Base-by-base conservation (phyloP, 495 filamentous ascomycete species). In the Penicillium angulare region DNA sequence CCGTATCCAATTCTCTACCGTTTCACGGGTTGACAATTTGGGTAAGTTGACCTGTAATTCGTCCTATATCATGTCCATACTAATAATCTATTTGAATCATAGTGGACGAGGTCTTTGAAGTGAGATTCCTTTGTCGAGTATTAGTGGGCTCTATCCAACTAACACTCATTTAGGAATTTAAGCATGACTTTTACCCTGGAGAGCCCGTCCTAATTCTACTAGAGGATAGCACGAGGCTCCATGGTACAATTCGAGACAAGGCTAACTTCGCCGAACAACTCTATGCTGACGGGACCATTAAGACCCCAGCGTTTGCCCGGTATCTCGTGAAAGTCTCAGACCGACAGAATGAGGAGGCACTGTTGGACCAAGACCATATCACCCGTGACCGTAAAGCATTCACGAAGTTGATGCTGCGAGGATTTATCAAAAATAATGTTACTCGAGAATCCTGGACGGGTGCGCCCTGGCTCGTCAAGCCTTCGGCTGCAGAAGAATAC, bases 391-490 rank as follows among this genome's bases (percentile, higher is more conserved):
- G 90, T 21, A 95, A 92, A 59, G 83, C 89, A 5, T 99, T 97
- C 68, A 96, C 92, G 32, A 99, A 99, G 71, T 85, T 92, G 38
- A 89, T 96, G 66, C 75, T 99, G 43, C 85, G 92, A 23, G 87
- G 90, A 2, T 97, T 97, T 53, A 89, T 99, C 49, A 96, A 96
- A 61, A 92, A 95, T 69, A 93, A 90, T 6, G 86, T 96, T 12
- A 89, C 86, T 10, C 78, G 92, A 50, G 95, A 97, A 58, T 80
- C 91, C 0, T 97, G 92, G 92, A 88, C 81, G 35, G 92, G 92
- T 4, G 93, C 93, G 0, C 95, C 95, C 8, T 99, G 93, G 93
- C 66, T 95, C 29, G 92, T 97, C 17, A 97, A 96, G 69, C 79
- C 86, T 16, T 81, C 87, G 41, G 82, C 96, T 39, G 95, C 95